Evolutionary conservation across 2,329 filamentous ascomycete genomes (phyloP).

Genomic region (Lanzia echinophila): DNA sequence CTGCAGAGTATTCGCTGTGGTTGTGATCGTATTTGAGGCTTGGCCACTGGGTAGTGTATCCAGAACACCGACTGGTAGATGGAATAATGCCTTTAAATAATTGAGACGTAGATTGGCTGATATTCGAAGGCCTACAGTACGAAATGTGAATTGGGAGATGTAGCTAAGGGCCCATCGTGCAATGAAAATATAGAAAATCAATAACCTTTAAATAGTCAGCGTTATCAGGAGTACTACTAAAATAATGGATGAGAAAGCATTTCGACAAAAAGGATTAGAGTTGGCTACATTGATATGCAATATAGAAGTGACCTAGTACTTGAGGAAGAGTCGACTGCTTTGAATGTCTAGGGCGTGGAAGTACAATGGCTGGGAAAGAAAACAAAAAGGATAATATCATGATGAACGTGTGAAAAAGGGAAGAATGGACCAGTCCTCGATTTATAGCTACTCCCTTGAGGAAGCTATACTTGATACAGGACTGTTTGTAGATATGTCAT

Average conservation of each 20-base stretch:
- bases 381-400: no score
- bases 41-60: conserved; percentile 52
- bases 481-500: not conserved
- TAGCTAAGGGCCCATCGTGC: conserved; percentile 59
- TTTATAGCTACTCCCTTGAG: no score
- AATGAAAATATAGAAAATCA: conserved; percentile 65
- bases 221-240: not conserved
- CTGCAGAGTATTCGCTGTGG: conserved; percentile 57
- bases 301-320: no score
- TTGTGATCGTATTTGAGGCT: conserved; percentile 46
- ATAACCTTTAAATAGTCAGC: conserved; percentile 41
- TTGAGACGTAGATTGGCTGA: conserved; percentile 55
- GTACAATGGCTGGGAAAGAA: no score
- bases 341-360: no score
- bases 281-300: no score
- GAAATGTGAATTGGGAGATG: conserved; percentile 53
- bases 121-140: conserved; percentile 55
- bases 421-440: no score
- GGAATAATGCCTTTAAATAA: conserved; percentile 58
- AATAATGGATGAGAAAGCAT: not conserved
- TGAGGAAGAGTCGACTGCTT: no score
- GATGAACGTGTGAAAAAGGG: no score
- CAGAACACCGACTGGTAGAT: conserved; percentile 60
- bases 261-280: not conserved
- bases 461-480: no score